Evolutionary conservation across 2,329 filamentous ascomycete species (phyloP).

Genomic region (Calonectria hawksworthii): DNA sequence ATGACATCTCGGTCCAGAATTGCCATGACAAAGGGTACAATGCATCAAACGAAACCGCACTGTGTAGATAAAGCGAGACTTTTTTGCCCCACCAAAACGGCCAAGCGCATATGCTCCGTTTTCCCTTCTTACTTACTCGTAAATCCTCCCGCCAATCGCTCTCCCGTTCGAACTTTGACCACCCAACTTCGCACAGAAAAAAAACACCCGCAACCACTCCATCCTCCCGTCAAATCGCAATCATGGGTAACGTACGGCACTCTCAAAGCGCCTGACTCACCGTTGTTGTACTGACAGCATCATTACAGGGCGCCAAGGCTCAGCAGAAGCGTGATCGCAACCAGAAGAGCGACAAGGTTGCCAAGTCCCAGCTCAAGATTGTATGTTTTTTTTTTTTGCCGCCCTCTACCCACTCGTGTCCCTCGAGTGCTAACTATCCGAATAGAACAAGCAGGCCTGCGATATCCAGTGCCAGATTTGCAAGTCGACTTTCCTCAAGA

Average conservation of each 20-base stretch:
- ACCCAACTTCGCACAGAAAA: conserved; percentile 35
- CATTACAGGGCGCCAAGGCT: conserved; percentile 72
- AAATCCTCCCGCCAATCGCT: conserved; percentile 26
- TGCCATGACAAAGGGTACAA: background rate
- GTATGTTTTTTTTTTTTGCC: conserved; percentile 59
- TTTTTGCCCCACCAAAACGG: conserved; percentile 18
- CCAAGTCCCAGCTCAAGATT: conserved; percentile 78
- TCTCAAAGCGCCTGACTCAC: background rate
- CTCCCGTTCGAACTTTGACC: conserved; percentile 26
- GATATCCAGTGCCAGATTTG: conserved; percentile 83
- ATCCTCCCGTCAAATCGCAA: conserved; percentile 34
- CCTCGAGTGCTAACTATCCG: conserved; percentile 30
- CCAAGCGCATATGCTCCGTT: conserved; percentile 25
- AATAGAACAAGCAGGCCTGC: conserved; percentile 79
- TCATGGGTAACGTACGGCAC: conserved; percentile 54
- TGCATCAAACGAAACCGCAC: background rate
- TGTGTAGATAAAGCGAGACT: conserved; percentile 12
- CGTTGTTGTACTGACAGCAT: conserved; percentile 39
- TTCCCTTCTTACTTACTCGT: conserved; percentile 13
- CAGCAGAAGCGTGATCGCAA: conserved; percentile 81
- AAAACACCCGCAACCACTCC: conserved; percentile 21
- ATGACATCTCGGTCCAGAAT: background rate
- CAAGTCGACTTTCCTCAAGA: conserved; percentile 85
- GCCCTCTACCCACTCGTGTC: background rate
- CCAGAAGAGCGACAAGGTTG: conserved; percentile 69